Evolutionary conservation across 768 basidiomycete species (phyloP).

Genomic region (Pholiota microspora): DNA sequence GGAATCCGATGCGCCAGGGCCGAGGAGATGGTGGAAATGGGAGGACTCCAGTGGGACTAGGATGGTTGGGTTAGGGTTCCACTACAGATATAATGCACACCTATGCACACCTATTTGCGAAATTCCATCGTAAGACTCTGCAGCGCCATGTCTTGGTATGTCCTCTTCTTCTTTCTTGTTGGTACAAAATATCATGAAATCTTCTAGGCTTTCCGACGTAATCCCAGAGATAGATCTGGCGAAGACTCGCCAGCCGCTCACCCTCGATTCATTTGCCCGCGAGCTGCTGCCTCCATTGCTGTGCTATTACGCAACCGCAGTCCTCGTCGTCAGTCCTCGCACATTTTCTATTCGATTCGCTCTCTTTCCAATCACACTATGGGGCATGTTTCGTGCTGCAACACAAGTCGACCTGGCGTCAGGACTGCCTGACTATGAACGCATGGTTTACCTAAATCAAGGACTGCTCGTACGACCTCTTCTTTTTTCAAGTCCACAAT

Average conservation of each 20-base stretch:
- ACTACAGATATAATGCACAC: background rate
- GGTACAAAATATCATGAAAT: background rate
- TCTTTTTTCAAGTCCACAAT: slow-evolving; percentile 1
- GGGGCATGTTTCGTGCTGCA: slow-evolving; percentile 38
- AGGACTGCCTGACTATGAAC: slow-evolving; percentile 26
- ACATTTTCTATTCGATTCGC: slow-evolving; percentile 43
- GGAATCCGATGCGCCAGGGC: background rate
- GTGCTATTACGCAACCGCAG: slow-evolving; percentile 49
- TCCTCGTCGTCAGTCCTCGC: slow-evolving; percentile 47
- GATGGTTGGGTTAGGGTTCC: background rate
- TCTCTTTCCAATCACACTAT: slow-evolving; percentile 48
- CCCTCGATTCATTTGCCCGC: slow-evolving; percentile 28
- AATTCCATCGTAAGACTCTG: background rate
- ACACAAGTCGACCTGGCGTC: slow-evolving; percentile 43
- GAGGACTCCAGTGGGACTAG: background rate
- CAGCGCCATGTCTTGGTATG: background rate
- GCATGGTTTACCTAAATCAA: slow-evolving; percentile 42
- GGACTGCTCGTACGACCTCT: slow-evolving; percentile 38
- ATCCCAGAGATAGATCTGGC: slow-evolving; percentile 11
- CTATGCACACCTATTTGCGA: background rate
- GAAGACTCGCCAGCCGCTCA: slow-evolving; percentile 33
- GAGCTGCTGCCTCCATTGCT: slow-evolving; percentile 40
- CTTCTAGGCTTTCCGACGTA: background rate
- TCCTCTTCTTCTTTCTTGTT: background rate
- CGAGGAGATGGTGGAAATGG: background rate